Percentiles rank a stretch among this genome's conserved stretches.
These are phyloP conservation scores for Amanita muscaria DNA, from an alignment of 768 basidiomycete genomes.

Conservation along the genomic window DNA sequence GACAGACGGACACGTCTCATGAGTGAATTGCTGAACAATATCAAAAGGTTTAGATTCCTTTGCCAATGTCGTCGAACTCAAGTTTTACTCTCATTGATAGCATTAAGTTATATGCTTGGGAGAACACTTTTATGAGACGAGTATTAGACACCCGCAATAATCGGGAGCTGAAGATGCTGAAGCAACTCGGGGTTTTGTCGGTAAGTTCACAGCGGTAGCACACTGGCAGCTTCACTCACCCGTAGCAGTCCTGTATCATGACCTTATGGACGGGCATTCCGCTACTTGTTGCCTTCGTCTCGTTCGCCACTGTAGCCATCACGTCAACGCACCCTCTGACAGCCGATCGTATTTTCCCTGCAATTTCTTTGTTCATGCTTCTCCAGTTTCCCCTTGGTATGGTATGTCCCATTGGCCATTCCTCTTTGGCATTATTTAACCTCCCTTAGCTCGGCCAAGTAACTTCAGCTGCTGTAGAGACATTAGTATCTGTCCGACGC, in stretches of 20 bases:
- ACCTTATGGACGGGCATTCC: conserved; percentile 66
- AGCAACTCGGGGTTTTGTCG: conserved; percentile 70
- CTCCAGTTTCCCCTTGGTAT: conserved; percentile 81
- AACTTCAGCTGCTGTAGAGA: conserved; percentile 77
- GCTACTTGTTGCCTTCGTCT: conserved; percentile 72
- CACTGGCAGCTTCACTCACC: too few species aligned
- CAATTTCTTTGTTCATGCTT: conserved; percentile 84
- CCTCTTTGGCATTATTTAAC: neutral
- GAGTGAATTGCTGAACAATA: conserved; percentile 90
- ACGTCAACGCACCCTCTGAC: conserved; percentile 65
- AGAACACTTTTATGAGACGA: conserved; percentile 77
- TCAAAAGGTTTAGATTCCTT: conserved; percentile 50
- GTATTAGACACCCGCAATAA: conserved; percentile 77
- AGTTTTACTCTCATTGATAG: conserved; percentile 26
- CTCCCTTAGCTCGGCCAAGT: conserved; percentile 53
- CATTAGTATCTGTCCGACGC: conserved; percentile 74
- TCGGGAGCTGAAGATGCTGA: conserved; percentile 72
- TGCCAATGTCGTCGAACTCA: neutral
- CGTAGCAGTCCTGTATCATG: conserved; percentile 42
- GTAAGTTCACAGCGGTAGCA: conserved; percentile 35
- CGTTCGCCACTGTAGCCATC: conserved; percentile 64
- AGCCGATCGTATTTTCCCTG: conserved; percentile 91
- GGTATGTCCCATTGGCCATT: conserved; percentile 32
- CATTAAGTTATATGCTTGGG: conserved; percentile 93
- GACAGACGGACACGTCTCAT: conserved; percentile 79